These are phyloP conservation scores for Ramalina intermedia DNA, from an alignment of 495 filamentous ascomycete genomes.

Conservation along the genomic window DNA sequence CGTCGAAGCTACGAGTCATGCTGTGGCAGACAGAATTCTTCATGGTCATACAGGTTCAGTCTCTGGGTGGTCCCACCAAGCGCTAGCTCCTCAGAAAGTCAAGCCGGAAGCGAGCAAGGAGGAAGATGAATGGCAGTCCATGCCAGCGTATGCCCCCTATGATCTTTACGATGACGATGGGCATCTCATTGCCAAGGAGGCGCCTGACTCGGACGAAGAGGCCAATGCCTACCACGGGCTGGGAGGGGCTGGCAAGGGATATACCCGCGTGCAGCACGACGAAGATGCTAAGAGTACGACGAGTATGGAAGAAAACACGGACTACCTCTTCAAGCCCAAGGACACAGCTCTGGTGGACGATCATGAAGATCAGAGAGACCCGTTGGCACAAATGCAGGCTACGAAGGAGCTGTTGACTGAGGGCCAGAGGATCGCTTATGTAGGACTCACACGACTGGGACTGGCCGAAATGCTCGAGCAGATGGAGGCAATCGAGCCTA, in stretches of 20 bases:
- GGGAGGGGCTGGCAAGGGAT: conserved; percentile 84
- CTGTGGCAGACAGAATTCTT: conserved; percentile 7
- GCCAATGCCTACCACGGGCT: conserved; percentile 57
- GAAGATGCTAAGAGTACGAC: conserved; percentile 88
- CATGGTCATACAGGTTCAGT: conserved; percentile 21
- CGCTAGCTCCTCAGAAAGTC: conserved; percentile 42
- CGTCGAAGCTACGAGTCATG: background rate
- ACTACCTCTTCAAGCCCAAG: conserved; percentile 74
- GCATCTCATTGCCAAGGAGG: conserved; percentile 67
- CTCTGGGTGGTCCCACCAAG: conserved; percentile 90
- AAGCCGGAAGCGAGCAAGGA: conserved; percentile 36
- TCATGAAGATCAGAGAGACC: conserved; percentile 71
- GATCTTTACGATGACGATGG: conserved; percentile 94
- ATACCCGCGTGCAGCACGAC: conserved; percentile 83
- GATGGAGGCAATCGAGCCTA: conserved; percentile 37
- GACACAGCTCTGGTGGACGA: conserved; percentile 48
- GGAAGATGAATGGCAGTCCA: conserved; percentile 69
- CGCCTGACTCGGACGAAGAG: conserved; percentile 54
- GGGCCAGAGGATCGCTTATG: conserved; percentile 91
- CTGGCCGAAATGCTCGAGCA: conserved; percentile 64
- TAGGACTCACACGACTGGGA: conserved; percentile 68
- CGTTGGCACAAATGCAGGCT: conserved; percentile 79
- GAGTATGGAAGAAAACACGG: conserved; percentile 94
- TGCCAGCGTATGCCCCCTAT: conserved; percentile 83
- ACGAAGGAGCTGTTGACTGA: conserved; percentile 94